Percentiles rank a stretch among this genome's conserved stretches.
phyloP scores from a whole-genome alignment of 345 rosid species.

The Eucalyptus marginata region DNA sequence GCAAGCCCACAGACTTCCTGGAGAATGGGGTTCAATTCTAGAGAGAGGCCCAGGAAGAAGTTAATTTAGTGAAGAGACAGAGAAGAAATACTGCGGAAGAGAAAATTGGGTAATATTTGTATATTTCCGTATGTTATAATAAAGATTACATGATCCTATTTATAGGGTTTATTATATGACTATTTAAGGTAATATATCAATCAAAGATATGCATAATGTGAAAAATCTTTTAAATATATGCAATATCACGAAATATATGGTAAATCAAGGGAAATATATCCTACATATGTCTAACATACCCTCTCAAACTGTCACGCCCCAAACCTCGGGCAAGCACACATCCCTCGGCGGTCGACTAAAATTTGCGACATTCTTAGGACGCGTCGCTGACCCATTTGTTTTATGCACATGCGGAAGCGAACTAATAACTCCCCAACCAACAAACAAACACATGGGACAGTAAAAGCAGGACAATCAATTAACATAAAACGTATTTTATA shows the following conservation, averaged over 20 bases:
- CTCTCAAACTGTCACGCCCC: neutral
- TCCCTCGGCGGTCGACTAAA: too few species aligned
- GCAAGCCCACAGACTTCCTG: neutral
- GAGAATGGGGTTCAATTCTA: neutral
- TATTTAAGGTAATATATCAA: neutral
- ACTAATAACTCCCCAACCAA: too few species aligned
- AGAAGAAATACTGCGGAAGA: neutral
- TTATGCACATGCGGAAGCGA: too few species aligned
- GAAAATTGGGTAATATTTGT: neutral
- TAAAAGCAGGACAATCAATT: too few species aligned
- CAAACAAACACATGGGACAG: too few species aligned
- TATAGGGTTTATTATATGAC: neutral
- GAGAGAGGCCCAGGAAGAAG: neutral
- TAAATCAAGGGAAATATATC: too few species aligned
- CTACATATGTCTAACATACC: neutral
- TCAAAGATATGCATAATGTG: neutral
- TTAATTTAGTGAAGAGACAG: neutral
- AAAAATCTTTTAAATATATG: accelerated
- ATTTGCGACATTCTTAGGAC: too few species aligned
- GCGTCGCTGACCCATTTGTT: too few species aligned
- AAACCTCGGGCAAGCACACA: too few species aligned
- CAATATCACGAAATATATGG: too few species aligned
- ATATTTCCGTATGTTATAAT: neutral
- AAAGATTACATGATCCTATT: neutral
- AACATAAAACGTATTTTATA: too few species aligned